These are phyloP conservation scores for Triadica sebifera DNA, from an alignment of 345 rosid genomes.

Conservation along the genomic window DNA sequence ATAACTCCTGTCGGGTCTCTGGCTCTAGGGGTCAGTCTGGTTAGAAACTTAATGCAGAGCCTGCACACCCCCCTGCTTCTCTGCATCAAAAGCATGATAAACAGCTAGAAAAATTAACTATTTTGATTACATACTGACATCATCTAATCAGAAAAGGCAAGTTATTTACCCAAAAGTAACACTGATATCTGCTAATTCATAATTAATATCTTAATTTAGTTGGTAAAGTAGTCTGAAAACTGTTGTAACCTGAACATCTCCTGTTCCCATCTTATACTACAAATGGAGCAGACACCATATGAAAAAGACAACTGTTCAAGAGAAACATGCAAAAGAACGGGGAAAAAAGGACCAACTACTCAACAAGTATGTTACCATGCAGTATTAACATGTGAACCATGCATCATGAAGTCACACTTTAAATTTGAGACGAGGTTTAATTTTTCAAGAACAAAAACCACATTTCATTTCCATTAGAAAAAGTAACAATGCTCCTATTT, in stretches of 20 bases:
- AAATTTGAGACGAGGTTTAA: not conserved
- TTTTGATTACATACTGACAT: conserved; percentile 23
- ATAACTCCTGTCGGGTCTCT: conserved; percentile 39
- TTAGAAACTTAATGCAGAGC: conserved; percentile 66
- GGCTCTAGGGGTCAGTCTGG: conserved; percentile 56
- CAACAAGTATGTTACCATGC: not conserved
- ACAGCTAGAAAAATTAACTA: conserved; percentile 49
- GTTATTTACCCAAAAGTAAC: conserved; percentile 9
- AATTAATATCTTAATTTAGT: not conserved
- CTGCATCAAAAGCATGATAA: conserved; percentile 63
- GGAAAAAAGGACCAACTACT: not conserved
- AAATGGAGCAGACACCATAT: not conserved
- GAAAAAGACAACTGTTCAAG: not conserved
- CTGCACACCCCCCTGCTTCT: conserved; percentile 52
- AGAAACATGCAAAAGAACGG: not conserved
- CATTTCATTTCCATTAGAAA: not conserved
- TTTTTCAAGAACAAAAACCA: not conserved
- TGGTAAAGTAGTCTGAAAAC: conserved; percentile 7
- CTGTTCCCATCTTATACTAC: not conserved
- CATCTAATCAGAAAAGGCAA: conserved; percentile 20
- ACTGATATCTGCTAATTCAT: conserved; percentile 10
- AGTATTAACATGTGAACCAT: not conserved
- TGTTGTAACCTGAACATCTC: conserved; percentile 1
- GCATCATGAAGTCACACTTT: not conserved
- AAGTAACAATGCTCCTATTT: not conserved